Evolutionary conservation across 176 grass and related monocot species (phyloP).

Genomic region (Poa annua): DNA sequence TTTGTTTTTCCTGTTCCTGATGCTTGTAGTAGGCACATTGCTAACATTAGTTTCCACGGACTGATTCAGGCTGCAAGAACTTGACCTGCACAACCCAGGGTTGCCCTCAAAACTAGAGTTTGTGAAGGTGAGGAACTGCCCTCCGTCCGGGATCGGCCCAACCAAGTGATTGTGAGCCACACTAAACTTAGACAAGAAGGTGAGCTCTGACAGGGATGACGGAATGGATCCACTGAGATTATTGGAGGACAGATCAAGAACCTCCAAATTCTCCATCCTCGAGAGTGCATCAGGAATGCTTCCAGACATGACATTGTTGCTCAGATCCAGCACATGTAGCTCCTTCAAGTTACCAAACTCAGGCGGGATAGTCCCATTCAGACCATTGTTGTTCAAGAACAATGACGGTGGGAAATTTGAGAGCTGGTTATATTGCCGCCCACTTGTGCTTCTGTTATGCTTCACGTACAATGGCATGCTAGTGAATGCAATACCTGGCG

Average conservation of each 20-base stretch:
- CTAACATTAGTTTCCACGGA: conserved; percentile 19
- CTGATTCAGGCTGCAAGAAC: conserved; percentile 58
- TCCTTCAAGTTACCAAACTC: conserved; percentile 82
- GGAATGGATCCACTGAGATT: conserved; percentile 82
- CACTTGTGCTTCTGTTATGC: conserved; percentile 74
- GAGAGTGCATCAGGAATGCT: conserved; percentile 74
- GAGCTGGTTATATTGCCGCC: conserved; percentile 90
- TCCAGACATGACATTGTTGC: conserved; percentile 77
- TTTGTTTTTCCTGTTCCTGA: conserved; percentile 60
- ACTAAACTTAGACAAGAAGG: conserved; percentile 96
- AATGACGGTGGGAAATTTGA: conserved; percentile 88
- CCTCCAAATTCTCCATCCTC: conserved; percentile 87
- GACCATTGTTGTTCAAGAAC: conserved; percentile 74
- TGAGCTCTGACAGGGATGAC: conserved; percentile 68
- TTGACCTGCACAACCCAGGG: conserved; percentile 66
- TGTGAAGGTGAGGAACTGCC: conserved; percentile 90
- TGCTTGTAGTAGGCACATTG: conserved; percentile 20
- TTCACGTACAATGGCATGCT: conserved; percentile 87
- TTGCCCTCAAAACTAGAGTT: conserved; percentile 94
- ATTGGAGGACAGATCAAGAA: conserved; percentile 90
- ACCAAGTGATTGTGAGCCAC: conserved; percentile 80
- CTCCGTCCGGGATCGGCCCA: conserved; percentile 69
- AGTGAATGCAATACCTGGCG: conserved; percentile 44
- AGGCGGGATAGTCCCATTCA: conserved; percentile 76
- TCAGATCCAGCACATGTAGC: conserved; percentile 93